Base-by-base conservation (phyloP, 2,329 filamentous ascomycete species). In the Raffaelea albimanens region DNA sequence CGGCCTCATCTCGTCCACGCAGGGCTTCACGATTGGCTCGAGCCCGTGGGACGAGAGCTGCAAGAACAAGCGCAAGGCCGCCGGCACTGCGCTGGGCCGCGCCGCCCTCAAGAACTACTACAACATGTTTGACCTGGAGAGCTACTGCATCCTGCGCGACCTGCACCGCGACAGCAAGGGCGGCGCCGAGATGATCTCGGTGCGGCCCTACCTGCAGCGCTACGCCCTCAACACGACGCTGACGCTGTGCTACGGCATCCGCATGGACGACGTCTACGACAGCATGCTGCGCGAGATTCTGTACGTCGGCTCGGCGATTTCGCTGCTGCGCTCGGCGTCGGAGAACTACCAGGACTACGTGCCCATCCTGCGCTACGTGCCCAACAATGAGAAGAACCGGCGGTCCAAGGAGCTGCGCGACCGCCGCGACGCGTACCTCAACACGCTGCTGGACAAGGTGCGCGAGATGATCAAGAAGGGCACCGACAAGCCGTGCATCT, bases 31-130 rank as follows among this genome's bases (percentile, higher is more conserved):
- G 0, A 88, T 93, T 51, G 87, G 87, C 1, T 88, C 86, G 0
- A 89, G 84, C 0, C 86, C 87, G 0, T 91, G 86, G 82, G 84
- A 90, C 52, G 85, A 88, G 46, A 86, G 81, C 3, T 87, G 84
- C 66, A 90, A 89, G 63, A 71, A 73, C 22, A 76, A 85, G 5
- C 77, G 86, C 51, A 89, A 87, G 67, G 85, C 84, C 0, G 86
- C 85, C 2, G 85, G 83, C 2, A 87, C 85, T 0, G 85, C 86
- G 0, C 71, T 91, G 19, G 34, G 34, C 18, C 34, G 34, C 5
- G 34, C 34, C 5, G 34, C 34, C 7, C 34, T 38, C 7, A 7
- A 16, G 7, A 38, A 38, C 34, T 38, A 38, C 34, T 38, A 38
- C 18, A 5, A 7, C 14, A 38, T 38, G 34, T 38, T 38, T 16